Evolutionary conservation across 805 yeast genomes (phyloP).

Genomic region (Sugiyamaella lignohabitans): DNA sequence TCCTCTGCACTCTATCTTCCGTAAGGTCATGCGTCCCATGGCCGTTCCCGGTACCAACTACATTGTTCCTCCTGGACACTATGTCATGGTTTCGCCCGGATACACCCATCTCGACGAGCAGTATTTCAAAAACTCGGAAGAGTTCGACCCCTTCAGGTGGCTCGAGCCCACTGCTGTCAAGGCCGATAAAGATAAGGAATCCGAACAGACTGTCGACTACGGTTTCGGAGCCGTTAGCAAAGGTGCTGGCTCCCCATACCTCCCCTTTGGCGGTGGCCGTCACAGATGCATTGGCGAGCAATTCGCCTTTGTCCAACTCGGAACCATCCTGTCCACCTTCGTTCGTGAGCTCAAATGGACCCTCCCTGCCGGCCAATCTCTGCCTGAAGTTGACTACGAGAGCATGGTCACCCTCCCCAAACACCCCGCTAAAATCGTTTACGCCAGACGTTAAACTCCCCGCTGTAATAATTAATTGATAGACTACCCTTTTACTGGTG

Average conservation of each 20-base stretch:
- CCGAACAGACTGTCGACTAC: slow-evolving; percentile 62
- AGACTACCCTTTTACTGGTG: too few relatives aligned
- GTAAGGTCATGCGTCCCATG: slow-evolving; percentile 75
- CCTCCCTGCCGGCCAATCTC: slow-evolving; percentile 44
- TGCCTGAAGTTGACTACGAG: slow-evolving; percentile 60
- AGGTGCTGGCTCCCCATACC: slow-evolving; percentile 92
- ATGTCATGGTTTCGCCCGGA: slow-evolving; percentile 91
- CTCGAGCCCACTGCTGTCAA: slow-evolving; percentile 25
- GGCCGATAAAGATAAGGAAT: slow-evolving; percentile 17
- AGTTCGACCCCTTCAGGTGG: slow-evolving; percentile 90
- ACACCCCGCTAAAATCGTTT: slow-evolving; percentile 44
- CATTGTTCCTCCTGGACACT: slow-evolving; percentile 84
- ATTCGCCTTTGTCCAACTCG: slow-evolving; percentile 91
- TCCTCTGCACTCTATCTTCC: slow-evolving; percentile 93
- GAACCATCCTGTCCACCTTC: slow-evolving; percentile 69
- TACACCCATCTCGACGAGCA: slow-evolving; percentile 70
- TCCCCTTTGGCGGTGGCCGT: slow-evolving; percentile 99
- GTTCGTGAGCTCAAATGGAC: slow-evolving; percentile 76
- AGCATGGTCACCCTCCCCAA: slow-evolving; percentile 91
- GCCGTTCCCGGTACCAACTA: slow-evolving; percentile 72
- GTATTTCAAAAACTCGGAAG: slow-evolving; percentile 70
- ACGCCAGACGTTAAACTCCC: slow-evolving; percentile 18
- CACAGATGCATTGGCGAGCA: slow-evolving; percentile 99
- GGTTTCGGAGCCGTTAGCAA: slow-evolving; percentile 96
- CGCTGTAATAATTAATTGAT: neutral